Evolutionary conservation across 2,329 filamentous ascomycete genomes (phyloP).

Genomic region (Cladosporium sp.): DNA sequence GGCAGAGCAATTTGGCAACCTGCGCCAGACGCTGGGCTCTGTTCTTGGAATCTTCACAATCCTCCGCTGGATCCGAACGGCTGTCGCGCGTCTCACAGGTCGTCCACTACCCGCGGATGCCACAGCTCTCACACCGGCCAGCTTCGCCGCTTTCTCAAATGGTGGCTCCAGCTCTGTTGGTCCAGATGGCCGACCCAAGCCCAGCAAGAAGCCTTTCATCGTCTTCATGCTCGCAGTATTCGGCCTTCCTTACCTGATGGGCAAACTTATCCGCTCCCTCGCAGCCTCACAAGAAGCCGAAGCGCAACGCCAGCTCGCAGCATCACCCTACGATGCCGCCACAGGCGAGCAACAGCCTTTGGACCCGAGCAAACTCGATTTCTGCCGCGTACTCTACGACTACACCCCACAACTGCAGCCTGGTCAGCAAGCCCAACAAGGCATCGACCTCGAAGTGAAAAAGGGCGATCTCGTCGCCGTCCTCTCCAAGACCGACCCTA

Average conservation of each 20-base stretch:
- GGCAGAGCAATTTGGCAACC: conserved; percentile 92
- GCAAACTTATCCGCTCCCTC: conserved; percentile 86
- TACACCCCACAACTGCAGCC: conserved; percentile 75
- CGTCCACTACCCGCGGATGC: conserved; percentile 86
- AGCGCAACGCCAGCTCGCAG: conserved; percentile 62
- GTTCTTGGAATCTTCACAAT: conserved; percentile 94
- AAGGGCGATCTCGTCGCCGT: conserved; percentile 96
- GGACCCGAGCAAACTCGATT: conserved; percentile 90
- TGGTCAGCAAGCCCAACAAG: conserved; percentile 51
- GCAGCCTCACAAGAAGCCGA: conserved; percentile 85
- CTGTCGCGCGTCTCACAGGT: conserved; percentile 89
- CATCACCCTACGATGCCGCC: conserved; percentile 48
- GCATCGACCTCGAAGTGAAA: conserved; percentile 86
- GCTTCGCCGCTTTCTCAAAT: conserved; percentile 87
- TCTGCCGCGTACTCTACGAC: conserved; percentile 92
- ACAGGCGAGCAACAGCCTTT: conserved; percentile 55
- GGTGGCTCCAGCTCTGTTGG: conserved; percentile 57
- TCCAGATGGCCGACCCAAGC: conserved; percentile 69
- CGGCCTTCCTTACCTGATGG: conserved; percentile 94
- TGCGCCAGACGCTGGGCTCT: conserved; percentile 90
- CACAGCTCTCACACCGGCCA: conserved; percentile 81
- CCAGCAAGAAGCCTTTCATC: conserved; percentile 91
- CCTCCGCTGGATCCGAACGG: conserved; percentile 89
- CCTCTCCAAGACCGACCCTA: conserved; percentile 85
- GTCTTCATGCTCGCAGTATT: conserved; percentile 96